A percentile compares a stretch with the other conserved stretches of the same genome.
These are phyloP conservation scores for Leptographium flavum DNA, from an alignment of 2,329 filamentous ascomycete genomes.

Conservation along the genomic window DNA sequence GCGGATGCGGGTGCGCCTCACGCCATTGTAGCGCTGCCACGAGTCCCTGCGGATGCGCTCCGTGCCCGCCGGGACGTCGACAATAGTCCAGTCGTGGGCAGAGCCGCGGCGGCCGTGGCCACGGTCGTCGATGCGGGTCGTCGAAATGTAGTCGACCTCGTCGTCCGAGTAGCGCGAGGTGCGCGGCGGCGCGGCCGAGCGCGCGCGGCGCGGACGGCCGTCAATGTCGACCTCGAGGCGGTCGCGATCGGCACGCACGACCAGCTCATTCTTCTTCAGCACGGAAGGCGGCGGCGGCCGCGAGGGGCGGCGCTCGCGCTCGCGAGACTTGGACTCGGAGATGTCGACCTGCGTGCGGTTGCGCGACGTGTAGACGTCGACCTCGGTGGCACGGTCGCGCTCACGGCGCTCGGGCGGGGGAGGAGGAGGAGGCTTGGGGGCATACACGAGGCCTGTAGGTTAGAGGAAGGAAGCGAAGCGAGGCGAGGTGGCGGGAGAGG, in stretches of 20 bases:
- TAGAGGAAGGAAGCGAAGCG: not conserved
- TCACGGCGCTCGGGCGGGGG: constrained; percentile 26
- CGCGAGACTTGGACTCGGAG: constrained; percentile 24
- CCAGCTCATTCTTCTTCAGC: constrained; percentile 31
- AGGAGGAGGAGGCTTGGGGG: constrained; percentile 31
- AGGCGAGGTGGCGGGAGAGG: not conserved
- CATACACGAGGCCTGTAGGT: constrained; percentile 29
- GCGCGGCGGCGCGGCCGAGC: constrained; percentile 29
- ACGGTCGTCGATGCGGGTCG: constrained; percentile 40
- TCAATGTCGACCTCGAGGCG: constrained; percentile 30
- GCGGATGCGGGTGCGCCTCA: constrained; percentile 59
- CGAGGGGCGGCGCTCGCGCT: constrained; percentile 25
- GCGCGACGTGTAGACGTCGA: constrained; percentile 43
- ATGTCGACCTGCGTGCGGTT: constrained; percentile 45
- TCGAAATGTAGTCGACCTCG: constrained; percentile 48
- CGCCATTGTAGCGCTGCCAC: constrained; percentile 68
- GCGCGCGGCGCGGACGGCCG: constrained; percentile 13
- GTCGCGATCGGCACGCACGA: constrained; percentile 44
- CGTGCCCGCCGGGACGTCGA: constrained; percentile 74
- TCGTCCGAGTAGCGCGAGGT: constrained; percentile 38
- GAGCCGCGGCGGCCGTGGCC: constrained; percentile 57
- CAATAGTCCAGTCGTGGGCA: constrained; percentile 64
- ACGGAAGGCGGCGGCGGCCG: constrained; percentile 22
- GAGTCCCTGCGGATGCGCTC: constrained; percentile 71
- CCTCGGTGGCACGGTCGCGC: constrained; percentile 37